Conservation (phyloP, 176 grass and related monocot genomes). For the Avena atlantica region DNA sequence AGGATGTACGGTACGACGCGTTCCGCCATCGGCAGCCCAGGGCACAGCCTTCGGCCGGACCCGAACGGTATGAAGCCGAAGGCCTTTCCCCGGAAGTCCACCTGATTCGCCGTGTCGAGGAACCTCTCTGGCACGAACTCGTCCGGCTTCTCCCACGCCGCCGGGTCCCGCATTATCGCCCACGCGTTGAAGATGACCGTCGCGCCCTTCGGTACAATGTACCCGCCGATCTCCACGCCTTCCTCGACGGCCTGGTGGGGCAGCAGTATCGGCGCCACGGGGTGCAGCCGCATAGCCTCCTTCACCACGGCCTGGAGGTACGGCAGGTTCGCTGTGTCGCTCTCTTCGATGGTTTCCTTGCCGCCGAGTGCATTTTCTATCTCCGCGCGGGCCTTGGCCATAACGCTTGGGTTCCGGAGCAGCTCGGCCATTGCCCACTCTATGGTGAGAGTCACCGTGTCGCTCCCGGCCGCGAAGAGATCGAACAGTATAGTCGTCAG, state of each 20-base stretch:
- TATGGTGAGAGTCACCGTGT: not conserved
- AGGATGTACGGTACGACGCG: slow-evolving; percentile 29
- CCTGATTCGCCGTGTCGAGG: slow-evolving; percentile 1
- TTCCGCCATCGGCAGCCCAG: slow-evolving; percentile 37
- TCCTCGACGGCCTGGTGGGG: too few species aligned
- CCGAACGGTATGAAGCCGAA: slow-evolving; percentile 42
- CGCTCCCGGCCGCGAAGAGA: not conserved
- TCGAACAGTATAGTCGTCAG: not conserved
- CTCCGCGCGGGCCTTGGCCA: not conserved
- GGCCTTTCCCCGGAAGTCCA: slow-evolving; percentile 25
- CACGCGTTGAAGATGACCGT: not conserved
- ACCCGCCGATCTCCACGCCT: too few species aligned
- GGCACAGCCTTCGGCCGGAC: slow-evolving; percentile 39
- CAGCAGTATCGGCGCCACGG: too few species aligned
- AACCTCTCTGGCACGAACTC: slow-evolving; percentile 52
- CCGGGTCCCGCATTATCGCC: slow-evolving; percentile 33
- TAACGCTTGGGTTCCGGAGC: not conserved
- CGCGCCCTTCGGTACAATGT: not conserved
- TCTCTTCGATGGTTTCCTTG: not conserved
- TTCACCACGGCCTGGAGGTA: too few species aligned
- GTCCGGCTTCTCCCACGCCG: slow-evolving; percentile 36
- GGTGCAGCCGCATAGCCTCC: too few species aligned
- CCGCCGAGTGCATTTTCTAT: not conserved
- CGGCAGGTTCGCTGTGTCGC: not conserved
- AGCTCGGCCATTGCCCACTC: not conserved